Percentiles rank a stretch among this genome's conserved stretches.
Conservation (phyloP, 1,284 basidiomycete genomes). For the Stygiomarasmius scandens region DNA sequence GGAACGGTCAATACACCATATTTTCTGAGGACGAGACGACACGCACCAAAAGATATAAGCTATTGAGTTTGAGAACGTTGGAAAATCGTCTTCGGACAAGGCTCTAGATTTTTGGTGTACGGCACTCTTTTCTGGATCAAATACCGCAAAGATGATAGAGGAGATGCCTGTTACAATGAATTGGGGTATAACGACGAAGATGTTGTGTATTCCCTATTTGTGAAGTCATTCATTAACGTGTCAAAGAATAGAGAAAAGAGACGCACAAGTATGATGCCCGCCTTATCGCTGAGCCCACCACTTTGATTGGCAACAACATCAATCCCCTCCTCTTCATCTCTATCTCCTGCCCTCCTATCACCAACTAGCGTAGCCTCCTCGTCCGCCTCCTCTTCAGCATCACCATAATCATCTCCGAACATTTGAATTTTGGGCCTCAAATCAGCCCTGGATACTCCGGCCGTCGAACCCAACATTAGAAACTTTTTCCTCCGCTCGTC, state of each 20-base stretch:
- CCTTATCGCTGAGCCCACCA: constrained; percentile 68
- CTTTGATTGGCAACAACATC: constrained; percentile 4
- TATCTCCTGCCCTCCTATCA: not conserved
- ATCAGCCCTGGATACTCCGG: constrained; percentile 45
- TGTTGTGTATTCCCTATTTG: constrained; percentile 84
- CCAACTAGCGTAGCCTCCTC: constrained; percentile 19
- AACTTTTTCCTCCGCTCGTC: constrained; percentile 25
- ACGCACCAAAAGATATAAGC: constrained; percentile 76
- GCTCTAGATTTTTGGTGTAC: constrained; percentile 29
- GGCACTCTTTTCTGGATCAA: constrained; percentile 59
- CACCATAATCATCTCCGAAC: constrained; percentile 29
- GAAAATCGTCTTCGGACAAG: constrained; percentile 1
- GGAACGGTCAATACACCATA: not conserved
- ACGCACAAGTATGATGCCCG: constrained; percentile 86
- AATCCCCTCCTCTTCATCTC: constrained; percentile 21
- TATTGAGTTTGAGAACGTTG: constrained; percentile 58
- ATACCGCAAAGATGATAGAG: constrained; percentile 65
- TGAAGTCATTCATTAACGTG: not conserved
- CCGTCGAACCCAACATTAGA: constrained; percentile 45
- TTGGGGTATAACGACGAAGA: constrained; percentile 82
- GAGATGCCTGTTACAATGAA: constrained; percentile 72
- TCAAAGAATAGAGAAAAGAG: constrained; percentile 10
- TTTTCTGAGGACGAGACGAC: constrained; percentile 7
- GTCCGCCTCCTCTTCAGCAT: constrained; percentile 29
- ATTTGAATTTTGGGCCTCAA: constrained; percentile 21